Conservation (phyloP, 352 stramenopile species). For the Phytopythium aichiense region DNA sequence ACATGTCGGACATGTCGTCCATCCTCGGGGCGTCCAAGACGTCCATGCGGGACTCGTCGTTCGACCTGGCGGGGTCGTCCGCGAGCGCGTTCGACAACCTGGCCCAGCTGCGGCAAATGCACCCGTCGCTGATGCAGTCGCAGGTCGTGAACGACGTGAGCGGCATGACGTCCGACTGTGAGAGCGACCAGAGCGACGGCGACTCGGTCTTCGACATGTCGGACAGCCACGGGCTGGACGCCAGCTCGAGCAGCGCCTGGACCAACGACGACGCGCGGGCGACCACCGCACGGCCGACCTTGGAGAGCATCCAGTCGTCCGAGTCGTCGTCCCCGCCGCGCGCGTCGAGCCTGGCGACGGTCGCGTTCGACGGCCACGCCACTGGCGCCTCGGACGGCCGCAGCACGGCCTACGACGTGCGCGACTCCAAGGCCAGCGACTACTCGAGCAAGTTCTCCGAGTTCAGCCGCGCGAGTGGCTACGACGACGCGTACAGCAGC, state of each 20-base stretch:
- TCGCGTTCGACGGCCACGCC: slow-evolving; percentile 10
- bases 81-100: slow-evolving; percentile 13
- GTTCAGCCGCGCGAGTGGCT: slow-evolving; percentile 19
- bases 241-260: not conserved
- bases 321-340: not conserved
- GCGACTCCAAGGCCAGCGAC: slow-evolving; percentile 11
- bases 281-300: not conserved
- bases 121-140: slow-evolving; percentile 18
- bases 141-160: slow-evolving; percentile 24
- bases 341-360: not conserved
- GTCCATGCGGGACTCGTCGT: slow-evolving; percentile 10
- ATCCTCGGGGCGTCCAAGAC: slow-evolving; percentile 23
- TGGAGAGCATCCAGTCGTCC: slow-evolving; percentile 6
- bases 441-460: slow-evolving; percentile 14
- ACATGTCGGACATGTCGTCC: slow-evolving; percentile 29
- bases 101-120: slow-evolving; percentile 18
- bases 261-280: not conserved
- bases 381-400: slow-evolving; percentile 1
- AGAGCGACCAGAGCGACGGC: slow-evolving; percentile 32
- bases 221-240: not conserved
- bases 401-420: slow-evolving; percentile 10
- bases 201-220: slow-evolving; percentile 43
- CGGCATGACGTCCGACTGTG: slow-evolving; percentile 21
- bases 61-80: slow-evolving; percentile 20
- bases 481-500: slow-evolving; percentile 16